phyloP scores from a whole-genome alignment of 1,284 basidiomycete species.

The Taiwanofungus camphoratus region DNA sequence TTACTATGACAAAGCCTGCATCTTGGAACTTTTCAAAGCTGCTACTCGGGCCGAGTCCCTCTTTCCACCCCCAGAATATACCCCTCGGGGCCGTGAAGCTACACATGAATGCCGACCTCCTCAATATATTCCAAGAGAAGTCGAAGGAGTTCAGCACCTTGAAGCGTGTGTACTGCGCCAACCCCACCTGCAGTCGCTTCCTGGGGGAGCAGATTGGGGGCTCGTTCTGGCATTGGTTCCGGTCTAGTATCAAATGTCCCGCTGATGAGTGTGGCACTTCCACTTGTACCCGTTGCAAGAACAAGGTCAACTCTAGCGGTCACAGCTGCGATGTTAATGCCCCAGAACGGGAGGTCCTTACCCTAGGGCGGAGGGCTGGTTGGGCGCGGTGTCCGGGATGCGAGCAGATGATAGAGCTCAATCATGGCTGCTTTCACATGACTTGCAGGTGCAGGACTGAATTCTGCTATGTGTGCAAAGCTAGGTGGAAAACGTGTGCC shows the following conservation, averaged over 20 bases:
- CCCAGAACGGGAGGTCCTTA: conserved; percentile 26
- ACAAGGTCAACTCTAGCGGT: conserved; percentile 11
- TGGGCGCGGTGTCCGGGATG: conserved; percentile 42
- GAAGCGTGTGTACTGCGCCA: conserved; percentile 40
- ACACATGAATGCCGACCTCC: conserved; percentile 23
- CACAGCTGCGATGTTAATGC: conserved; percentile 26
- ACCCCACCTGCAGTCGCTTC: conserved; percentile 34
- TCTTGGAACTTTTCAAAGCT: conserved; percentile 32
- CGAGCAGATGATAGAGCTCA: conserved; percentile 36
- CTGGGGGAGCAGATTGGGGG: conserved; percentile 29
- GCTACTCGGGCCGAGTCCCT: conserved; percentile 36
- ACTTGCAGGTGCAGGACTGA: conserved; percentile 40
- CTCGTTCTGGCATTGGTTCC: conserved; percentile 4
- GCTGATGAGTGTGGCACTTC: conserved; percentile 22
- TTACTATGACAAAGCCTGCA: conserved; percentile 34
- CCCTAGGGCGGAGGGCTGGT: conserved; percentile 28
- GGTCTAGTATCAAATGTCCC: conserved; percentile 19
- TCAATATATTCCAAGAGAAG: conserved; percentile 26
- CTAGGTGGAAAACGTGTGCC: conserved; percentile 33
- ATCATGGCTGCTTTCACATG: conserved; percentile 40
- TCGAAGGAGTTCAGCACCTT: conserved; percentile 31
- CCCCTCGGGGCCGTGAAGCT: conserved; percentile 24
- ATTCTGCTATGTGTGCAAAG: conserved; percentile 39
- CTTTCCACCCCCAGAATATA: conserved; percentile 36
- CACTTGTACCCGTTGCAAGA: conserved; percentile 34